phyloP scores from a whole-genome alignment of 2,329 filamentous ascomycete species.

The Ophidiomyces ophidiicola region DNA sequence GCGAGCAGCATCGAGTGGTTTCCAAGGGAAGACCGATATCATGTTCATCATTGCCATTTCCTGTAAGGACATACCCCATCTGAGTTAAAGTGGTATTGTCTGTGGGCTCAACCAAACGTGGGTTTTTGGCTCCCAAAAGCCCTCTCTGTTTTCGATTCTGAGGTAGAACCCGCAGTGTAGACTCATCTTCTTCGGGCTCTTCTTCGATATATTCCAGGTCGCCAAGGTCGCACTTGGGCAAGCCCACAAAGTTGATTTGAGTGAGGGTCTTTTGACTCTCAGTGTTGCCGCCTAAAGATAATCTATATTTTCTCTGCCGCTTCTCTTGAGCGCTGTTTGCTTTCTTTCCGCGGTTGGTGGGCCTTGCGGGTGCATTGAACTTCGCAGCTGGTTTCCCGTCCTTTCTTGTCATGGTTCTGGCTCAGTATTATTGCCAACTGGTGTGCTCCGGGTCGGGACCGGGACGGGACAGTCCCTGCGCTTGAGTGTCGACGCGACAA shows the following conservation, averaged over 20 bases:
- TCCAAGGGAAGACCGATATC: background rate
- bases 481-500: no score
- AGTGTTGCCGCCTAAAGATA: constrained; percentile 15
- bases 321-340: background rate
- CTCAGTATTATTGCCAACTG: background rate
- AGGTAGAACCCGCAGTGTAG: background rate
- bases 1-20: no score
- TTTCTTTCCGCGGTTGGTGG: background rate
- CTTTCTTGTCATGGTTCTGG: constrained; percentile 1
- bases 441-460: no score
- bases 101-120: background rate
- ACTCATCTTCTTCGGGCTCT: constrained; percentile 19
- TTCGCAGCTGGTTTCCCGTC: background rate
- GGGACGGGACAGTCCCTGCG: no score
- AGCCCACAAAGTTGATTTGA: constrained; percentile 31
- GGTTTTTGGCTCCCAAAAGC: background rate
- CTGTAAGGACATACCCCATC: constrained; percentile 16
- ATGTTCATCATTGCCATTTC: constrained; percentile 10
- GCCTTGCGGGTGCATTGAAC: background rate
- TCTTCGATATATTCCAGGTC: constrained; percentile 25
- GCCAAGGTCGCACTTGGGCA: constrained; percentile 13
- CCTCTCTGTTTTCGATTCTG: background rate
- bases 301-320: constrained; percentile 12
- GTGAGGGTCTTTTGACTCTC: constrained; percentile 31
- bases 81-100: constrained; percentile 12